These are phyloP conservation scores for Trichaptum fuscoviolaceum DNA, from an alignment of 768 basidiomycete genomes.

Conservation along the genomic window DNA sequence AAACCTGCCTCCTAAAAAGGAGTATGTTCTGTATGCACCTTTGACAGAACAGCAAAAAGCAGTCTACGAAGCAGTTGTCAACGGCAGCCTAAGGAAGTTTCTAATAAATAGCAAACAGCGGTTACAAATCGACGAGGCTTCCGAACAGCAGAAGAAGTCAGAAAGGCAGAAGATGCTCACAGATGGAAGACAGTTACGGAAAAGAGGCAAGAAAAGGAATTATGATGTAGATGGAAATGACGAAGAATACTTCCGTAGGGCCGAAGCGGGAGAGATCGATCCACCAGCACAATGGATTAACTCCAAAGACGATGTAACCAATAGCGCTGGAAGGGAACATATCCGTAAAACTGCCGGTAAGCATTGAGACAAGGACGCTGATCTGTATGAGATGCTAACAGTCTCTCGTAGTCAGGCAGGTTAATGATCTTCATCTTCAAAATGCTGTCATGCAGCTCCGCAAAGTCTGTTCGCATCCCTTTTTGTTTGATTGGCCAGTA, in stretches of 20 bases:
- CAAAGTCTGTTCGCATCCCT: constrained; percentile 93
- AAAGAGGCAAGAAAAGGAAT: constrained; percentile 36
- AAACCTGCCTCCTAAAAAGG: constrained; percentile 84
- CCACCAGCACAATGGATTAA: constrained; percentile 17
- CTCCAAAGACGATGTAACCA: constrained; percentile 40
- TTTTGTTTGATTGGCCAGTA: constrained; percentile 80
- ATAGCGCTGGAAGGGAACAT: constrained; percentile 52
- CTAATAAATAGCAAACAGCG: constrained; percentile 26
- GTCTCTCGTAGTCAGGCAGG: constrained; percentile 57
- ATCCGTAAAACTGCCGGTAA: constrained; percentile 55
- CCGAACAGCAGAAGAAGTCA: constrained; percentile 18
- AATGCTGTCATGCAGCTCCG: constrained; percentile 97
- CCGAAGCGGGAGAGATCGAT: constrained; percentile 45
- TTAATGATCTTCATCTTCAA: constrained; percentile 91
- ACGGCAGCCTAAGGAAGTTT: constrained; percentile 62
- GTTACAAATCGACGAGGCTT: constrained; percentile 25
- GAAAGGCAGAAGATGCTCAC: constrained; percentile 26
- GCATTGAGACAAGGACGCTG: constrained; percentile 17
- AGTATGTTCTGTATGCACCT: constrained; percentile 91
- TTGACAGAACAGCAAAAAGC: constrained; percentile 79
- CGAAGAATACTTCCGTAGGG: constrained; percentile 58
- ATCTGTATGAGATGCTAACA: constrained; percentile 6
- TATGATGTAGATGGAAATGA: constrained; percentile 53
- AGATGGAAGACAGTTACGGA: constrained; percentile 25
- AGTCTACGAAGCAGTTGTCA: constrained; percentile 75